Percentiles rank a stretch among this genome's conserved stretches.
These are phyloP conservation scores for Salix brachista DNA, from an alignment of 345 rosid species.

Conservation along the genomic window DNA sequence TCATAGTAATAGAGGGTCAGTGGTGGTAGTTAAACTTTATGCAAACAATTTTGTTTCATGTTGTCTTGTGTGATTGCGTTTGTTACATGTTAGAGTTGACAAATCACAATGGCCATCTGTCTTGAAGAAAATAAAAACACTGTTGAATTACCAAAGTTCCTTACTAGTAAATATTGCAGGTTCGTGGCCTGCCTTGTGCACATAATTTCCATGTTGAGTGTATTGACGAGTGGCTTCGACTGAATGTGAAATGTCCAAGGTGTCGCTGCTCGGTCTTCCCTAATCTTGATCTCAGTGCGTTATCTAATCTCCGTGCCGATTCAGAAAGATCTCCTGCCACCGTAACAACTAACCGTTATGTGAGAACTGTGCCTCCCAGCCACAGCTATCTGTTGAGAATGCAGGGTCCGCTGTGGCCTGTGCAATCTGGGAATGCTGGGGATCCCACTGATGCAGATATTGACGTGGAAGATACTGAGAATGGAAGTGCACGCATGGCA, in stretches of 20 bases:
- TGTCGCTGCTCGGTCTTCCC: constrained; percentile 97
- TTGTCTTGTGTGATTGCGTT: background rate
- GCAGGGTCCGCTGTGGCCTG: constrained; percentile 58
- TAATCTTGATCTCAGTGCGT: constrained; percentile 89
- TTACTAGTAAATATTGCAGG: constrained; percentile 46
- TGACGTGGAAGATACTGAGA: constrained; percentile 39
- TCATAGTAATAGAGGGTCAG: background rate
- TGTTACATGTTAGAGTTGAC: background rate
- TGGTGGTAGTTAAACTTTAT: background rate
- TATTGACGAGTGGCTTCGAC: constrained; percentile 91
- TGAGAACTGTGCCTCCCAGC: constrained; percentile 64
- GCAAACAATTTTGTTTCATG: background rate
- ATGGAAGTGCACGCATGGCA: constrained; percentile 1
- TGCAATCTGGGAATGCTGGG: constrained; percentile 45
- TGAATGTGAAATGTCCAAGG: constrained; percentile 94
- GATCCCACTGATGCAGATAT: constrained; percentile 21
- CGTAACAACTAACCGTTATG: constrained; percentile 38
- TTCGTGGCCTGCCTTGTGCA: constrained; percentile 97
- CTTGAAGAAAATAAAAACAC: background rate
- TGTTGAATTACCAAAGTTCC: constrained; percentile 7
- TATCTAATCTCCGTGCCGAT: constrained; percentile 71
- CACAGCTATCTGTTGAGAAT: constrained; percentile 72
- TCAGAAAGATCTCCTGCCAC: constrained; percentile 49
- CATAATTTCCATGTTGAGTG: constrained; percentile 98
- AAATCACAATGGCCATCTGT: background rate